Evolutionary conservation across 2,329 filamentous ascomycete genomes (phyloP).

Genomic region (Rhexocercosporidium sp.): DNA sequence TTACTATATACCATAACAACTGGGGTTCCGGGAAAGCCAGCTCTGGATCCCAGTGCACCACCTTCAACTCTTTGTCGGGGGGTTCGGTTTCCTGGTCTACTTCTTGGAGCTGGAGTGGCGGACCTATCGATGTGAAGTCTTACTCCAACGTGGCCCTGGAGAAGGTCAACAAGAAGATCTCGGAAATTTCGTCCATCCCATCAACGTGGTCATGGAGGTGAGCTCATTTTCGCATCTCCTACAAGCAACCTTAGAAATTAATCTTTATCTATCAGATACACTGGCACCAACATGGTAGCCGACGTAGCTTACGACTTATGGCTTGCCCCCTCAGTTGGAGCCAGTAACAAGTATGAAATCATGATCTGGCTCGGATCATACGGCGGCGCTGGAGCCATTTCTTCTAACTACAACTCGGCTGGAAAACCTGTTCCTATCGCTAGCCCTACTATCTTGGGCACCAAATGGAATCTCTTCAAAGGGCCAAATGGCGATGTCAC

Average conservation of each 20-base stretch:
- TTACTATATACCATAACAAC: conserved; percentile 50
- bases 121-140: conserved; percentile 46
- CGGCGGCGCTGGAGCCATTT: conserved; percentile 61
- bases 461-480: conserved; percentile 60
- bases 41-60: conserved; percentile 53
- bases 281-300: conserved; percentile 54
- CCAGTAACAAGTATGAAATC: conserved; percentile 60
- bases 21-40: conserved; percentile 49
- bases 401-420: conserved; percentile 42
- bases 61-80: conserved; percentile 44
- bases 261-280: conserved; percentile 49
- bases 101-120: conserved; percentile 47
- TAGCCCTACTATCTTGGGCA: conserved; percentile 57
- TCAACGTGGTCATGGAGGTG: conserved; percentile 48
- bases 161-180: conserved; percentile 43
- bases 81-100: conserved; percentile 47
- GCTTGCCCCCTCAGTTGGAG: conserved; percentile 53
- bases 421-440: conserved; percentile 53
- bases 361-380: conserved; percentile 67
- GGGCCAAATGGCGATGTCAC: conserved; percentile 62
- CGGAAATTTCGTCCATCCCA: conserved; percentile 44
- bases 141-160: conserved; percentile 47
- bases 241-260: not conserved
- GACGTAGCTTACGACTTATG: conserved; percentile 69
- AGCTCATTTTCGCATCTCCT: conserved; percentile 18